Base-by-base conservation (phyloP, 108 stramenopile genomes). In the Skeletonema tropicum region DNA sequence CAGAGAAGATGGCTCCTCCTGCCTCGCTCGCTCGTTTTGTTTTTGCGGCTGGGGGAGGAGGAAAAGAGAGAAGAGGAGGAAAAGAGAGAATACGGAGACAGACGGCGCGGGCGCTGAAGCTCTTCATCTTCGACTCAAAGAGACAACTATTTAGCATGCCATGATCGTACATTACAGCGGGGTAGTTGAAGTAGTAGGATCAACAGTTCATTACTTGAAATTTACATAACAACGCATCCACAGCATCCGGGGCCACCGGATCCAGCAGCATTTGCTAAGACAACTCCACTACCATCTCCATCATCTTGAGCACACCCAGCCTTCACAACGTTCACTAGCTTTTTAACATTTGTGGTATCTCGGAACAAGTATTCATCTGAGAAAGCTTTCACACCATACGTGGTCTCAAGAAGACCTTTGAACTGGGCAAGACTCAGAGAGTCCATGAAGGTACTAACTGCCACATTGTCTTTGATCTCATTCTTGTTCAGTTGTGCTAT, bases 341-440 rank as follows among this genome's bases (percentile, higher is more conserved):
- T 95, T 33, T 70, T 82, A 39, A 93, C 25, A 4, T 87, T 92
- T 17, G 90, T 88, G 38, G 82, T 45, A 64, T 97, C 94, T 14
- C 87, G 83, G 82, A 95, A 97, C 46, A 97, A 66, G 71, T 94
- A 97, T 65, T 92, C 96, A 71, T 97, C 96, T 23, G 93, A 92
- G 29, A 97, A 60, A 17, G 86, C 59, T 33, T 76, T 80, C 60
- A 86, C 83, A 9, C 75, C 85, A 77, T 90, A 97, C 38, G 72
- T 65, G 2, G 66, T 59, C 79, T 94, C 91, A 29, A 94, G 70
- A 66, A 90, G 58, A 9, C 96, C 96, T 69, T 94, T 92, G 58
- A 97, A 90, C 73, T 97, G 96, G 29, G 92, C 88, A 1, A 97
- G 67, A 3, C 68, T 85, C 21, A 97, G 69, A 68, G 91, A 92